A percentile compares a stretch with the other conserved stretches of the same genome.
phyloP scores from a whole-genome alignment of 1,139 yeast species.

The Hyphopichia khmerensis region DNA sequence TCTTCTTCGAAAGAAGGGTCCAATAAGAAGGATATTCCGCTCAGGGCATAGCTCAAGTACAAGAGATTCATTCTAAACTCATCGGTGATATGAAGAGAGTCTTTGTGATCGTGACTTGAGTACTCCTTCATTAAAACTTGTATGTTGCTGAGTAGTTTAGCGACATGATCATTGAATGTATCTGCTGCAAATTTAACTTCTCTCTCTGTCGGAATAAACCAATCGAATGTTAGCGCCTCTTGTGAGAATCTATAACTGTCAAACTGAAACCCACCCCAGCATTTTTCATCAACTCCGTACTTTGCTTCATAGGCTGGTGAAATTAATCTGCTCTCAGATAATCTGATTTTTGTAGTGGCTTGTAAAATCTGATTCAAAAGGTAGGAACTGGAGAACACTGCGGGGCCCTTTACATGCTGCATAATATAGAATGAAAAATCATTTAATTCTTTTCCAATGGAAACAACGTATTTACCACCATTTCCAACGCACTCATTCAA shows the following conservation, averaged over 20 bases:
- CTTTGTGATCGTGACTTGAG: slow-evolving; percentile 16
- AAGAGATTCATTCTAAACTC: slow-evolving; percentile 55
- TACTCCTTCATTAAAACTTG: slow-evolving; percentile 34
- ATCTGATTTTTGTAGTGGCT: slow-evolving; percentile 59
- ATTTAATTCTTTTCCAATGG: slow-evolving; percentile 44
- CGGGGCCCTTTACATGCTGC: slow-evolving; percentile 67
- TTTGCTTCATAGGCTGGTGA: slow-evolving; percentile 33
- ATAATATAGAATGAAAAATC: slow-evolving; percentile 53
- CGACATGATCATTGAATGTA: slow-evolving; percentile 52
- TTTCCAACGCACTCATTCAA: slow-evolving; percentile 73
- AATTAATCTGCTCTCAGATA: slow-evolving; percentile 55
- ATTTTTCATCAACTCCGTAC: slow-evolving; percentile 43
- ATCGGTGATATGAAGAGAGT: slow-evolving; percentile 37
- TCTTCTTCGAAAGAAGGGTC: slow-evolving; percentile 64
- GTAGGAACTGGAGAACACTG: slow-evolving; percentile 44
- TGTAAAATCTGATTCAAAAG: slow-evolving; percentile 67
- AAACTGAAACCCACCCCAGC: slow-evolving; percentile 78
- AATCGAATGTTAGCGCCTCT: slow-evolving; percentile 54
- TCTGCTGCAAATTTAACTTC: slow-evolving; percentile 66
- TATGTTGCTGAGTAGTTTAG: slow-evolving; percentile 42
- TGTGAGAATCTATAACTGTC: slow-evolving; percentile 35
- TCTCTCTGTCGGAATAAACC: slow-evolving; percentile 68
- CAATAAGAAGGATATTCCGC: slow-evolving; percentile 75
- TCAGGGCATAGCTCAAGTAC: slow-evolving; percentile 57
- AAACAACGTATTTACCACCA: slow-evolving; percentile 53